These are phyloP conservation scores for Nitzschia putrida DNA, from an alignment of 108 stramenopile genomes.

Conservation along the genomic window DNA sequence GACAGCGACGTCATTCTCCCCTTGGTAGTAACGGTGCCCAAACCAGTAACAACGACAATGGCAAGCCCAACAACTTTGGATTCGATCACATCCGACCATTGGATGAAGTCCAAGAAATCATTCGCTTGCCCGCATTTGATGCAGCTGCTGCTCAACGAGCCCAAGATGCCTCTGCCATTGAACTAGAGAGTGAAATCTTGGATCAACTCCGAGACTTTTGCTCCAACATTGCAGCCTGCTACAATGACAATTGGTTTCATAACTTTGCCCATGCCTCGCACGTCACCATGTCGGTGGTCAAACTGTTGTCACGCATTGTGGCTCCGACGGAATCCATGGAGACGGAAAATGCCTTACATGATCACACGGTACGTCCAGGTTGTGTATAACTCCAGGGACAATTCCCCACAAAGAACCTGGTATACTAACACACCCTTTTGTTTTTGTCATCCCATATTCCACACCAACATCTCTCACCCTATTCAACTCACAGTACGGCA, in stretches of 20 bases:
- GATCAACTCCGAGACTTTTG: slow-evolving; percentile 30
- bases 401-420: too few relatives aligned
- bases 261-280: slow-evolving; percentile 42
- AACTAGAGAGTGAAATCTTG: slow-evolving; percentile 3
- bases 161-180: background rate
- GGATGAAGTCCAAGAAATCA: slow-evolving; percentile 45
- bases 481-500: slow-evolving; percentile 34
- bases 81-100: background rate
- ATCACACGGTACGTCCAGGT: too few relatives aligned
- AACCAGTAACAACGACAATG: background rate
- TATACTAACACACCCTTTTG: background rate
- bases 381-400: too few relatives aligned
- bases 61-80: too few relatives aligned
- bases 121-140: slow-evolving; percentile 38
- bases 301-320: too few relatives aligned
- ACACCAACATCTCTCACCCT: too few relatives aligned
- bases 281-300: too few relatives aligned
- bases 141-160: slow-evolving; percentile 14
- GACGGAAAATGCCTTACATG: too few relatives aligned
- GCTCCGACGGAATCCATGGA: too few relatives aligned
- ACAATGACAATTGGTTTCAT: slow-evolving; percentile 42
- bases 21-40: background rate
- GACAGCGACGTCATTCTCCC: too few relatives aligned
- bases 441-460: too few relatives aligned
- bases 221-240: slow-evolving; percentile 17